phyloP scores from a whole-genome alignment of 805 yeast species.

The Blastobotrys mokoenaii region DNA sequence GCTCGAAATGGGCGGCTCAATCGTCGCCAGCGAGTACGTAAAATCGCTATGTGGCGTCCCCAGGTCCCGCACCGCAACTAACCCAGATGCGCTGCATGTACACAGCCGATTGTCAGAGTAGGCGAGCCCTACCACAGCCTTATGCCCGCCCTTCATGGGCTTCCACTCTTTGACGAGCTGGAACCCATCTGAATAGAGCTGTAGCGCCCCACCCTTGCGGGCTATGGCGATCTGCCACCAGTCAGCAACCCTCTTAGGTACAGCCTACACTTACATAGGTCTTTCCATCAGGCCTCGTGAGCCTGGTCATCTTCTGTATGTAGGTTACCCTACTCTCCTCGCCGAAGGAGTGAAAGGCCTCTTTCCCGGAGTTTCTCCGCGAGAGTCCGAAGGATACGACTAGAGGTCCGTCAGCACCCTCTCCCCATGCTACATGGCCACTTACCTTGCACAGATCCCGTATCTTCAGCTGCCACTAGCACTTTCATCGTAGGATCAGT shows the following conservation, averaged over 20 bases:
- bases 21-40: slow-evolving; percentile 4
- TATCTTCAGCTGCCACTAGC: slow-evolving; percentile 43
- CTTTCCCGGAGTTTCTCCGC: neutral
- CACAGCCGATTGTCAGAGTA: slow-evolving; percentile 9
- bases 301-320: slow-evolving; percentile 14
- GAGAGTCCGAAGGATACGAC: neutral
- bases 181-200: slow-evolving; percentile 12
- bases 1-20: slow-evolving; percentile 27
- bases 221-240: slow-evolving; percentile 15
- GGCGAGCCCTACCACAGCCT: slow-evolving; percentile 14
- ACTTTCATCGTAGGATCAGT: slow-evolving; percentile 35
- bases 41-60: slow-evolving; percentile 4
- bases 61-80: slow-evolving; percentile 15
- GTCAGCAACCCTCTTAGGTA: neutral
- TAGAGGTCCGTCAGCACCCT: neutral
- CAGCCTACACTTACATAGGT: slow-evolving; percentile 10
- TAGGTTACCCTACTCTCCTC: slow-evolving; percentile 14
- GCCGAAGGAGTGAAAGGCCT: slow-evolving; percentile 6
- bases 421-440: neutral
- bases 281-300: neutral
- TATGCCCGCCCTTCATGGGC: slow-evolving; percentile 3
- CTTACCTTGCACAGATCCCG: slow-evolving; percentile 38
- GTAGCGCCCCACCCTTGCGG: slow-evolving; percentile 18
- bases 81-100: slow-evolving; percentile 15
- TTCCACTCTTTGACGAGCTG: slow-evolving; percentile 16